phyloP scores from a whole-genome alignment of 768 basidiomycete species.

The Mycena epipterygia region DNA sequence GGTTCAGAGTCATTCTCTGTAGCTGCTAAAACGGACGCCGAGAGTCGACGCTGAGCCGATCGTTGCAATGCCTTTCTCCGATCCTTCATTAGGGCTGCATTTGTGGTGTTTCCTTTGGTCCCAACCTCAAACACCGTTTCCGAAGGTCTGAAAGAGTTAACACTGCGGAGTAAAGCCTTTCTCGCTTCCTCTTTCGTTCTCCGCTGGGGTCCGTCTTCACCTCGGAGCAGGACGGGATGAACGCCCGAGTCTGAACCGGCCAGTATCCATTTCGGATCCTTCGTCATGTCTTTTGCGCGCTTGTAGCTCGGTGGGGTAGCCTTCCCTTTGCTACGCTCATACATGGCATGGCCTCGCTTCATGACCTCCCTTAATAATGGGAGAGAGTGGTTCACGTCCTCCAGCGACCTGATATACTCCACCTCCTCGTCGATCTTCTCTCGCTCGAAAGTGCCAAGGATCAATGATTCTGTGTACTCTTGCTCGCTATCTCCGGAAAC shows the following conservation, averaged over 20 bases:
- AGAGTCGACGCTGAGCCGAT: slow-evolving; percentile 63
- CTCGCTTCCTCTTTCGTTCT: slow-evolving; percentile 67
- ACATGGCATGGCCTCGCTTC: slow-evolving; percentile 91
- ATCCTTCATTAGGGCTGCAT: slow-evolving; percentile 88
- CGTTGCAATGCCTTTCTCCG: slow-evolving; percentile 83
- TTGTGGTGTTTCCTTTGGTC: slow-evolving; percentile 73
- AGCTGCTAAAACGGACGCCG: slow-evolving; percentile 48
- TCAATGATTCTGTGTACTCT: slow-evolving; percentile 76
- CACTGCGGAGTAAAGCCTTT: slow-evolving; percentile 76
- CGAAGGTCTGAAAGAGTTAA: slow-evolving; percentile 85
- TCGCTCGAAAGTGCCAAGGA: slow-evolving; percentile 88
- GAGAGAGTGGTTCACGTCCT: slow-evolving; percentile 74
- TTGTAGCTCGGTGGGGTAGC: slow-evolving; percentile 89
- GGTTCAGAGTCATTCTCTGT: slow-evolving; percentile 50
- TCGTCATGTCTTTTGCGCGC: slow-evolving; percentile 89
- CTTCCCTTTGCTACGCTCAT: slow-evolving; percentile 93
- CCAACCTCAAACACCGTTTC: slow-evolving; percentile 96
- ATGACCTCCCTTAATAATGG: slow-evolving; percentile 83
- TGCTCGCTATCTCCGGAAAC: slow-evolving; percentile 66
- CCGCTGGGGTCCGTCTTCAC: slow-evolving; percentile 50
- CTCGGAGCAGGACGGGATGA: slow-evolving; percentile 78
- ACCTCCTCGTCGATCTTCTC: slow-evolving; percentile 86
- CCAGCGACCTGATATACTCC: slow-evolving; percentile 80
- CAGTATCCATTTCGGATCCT: slow-evolving; percentile 78
- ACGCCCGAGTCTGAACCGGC: slow-evolving; percentile 73